A percentile compares a stretch with the other conserved stretches of the same genome.
These are phyloP conservation scores for Monilinia polystroma DNA, from an alignment of 2,329 filamentous ascomycete genomes.

Conservation along the genomic window DNA sequence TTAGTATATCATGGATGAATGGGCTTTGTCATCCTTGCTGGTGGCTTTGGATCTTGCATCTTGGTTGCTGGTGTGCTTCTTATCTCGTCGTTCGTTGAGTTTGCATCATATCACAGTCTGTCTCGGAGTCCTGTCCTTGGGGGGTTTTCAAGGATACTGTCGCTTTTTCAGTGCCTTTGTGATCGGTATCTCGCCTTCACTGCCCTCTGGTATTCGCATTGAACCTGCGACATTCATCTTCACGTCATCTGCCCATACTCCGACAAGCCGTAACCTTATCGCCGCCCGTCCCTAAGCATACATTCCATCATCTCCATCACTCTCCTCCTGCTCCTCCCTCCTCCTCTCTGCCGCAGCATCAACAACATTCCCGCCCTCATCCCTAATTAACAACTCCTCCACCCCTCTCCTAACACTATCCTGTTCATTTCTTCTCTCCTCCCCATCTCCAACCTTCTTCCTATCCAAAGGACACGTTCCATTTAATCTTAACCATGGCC, in stretches of 20 bases:
- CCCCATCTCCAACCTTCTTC: constrained; percentile 49
- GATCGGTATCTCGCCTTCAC: neutral
- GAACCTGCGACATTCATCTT: neutral
- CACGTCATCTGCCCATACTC: neutral
- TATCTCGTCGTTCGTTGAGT: neutral
- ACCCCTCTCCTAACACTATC: constrained; percentile 50
- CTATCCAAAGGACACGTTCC: constrained; percentile 65
- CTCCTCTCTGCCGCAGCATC: constrained; percentile 42
- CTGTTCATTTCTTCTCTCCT: constrained; percentile 26
- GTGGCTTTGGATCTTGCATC: neutral
- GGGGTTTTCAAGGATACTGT: neutral
- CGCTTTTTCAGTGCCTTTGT: neutral
- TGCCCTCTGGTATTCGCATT: neutral
- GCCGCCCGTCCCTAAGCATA: constrained; percentile 42
- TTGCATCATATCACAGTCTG: neutral
- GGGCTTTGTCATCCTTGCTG: neutral
- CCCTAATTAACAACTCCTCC: constrained; percentile 16
- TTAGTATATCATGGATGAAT: no score
- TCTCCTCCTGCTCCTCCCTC: constrained; percentile 45
- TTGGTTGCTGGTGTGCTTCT: neutral
- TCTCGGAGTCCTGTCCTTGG: neutral
- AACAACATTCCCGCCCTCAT: constrained; percentile 41
- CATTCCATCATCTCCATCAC: constrained; percentile 52
- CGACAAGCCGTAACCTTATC: neutral
- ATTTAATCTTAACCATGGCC: constrained; percentile 63